phyloP scores from a whole-genome alignment of 371 early-diverging fungal genomes.

The Mortierella sp. region DNA sequence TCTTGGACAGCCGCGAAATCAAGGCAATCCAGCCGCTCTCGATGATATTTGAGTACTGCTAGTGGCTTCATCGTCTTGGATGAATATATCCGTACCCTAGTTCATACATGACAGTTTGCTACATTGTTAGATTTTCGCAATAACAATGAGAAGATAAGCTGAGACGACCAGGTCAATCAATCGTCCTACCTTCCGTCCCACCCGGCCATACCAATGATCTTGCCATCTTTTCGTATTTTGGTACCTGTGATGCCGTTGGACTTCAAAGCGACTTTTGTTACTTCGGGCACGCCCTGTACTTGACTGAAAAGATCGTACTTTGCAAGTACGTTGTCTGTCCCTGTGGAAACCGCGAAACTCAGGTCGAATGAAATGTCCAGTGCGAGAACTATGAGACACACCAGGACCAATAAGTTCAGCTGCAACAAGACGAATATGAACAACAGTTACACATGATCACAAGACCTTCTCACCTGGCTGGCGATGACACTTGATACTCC shows the following conservation, averaged over 20 bases:
- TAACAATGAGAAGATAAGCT: background rate
- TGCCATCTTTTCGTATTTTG: constrained; percentile 33
- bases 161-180: background rate
- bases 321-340: constrained; percentile 35
- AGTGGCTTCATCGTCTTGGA: constrained; percentile 43
- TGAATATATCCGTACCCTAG: constrained; percentile 42
- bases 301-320: constrained; percentile 20
- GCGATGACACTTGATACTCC: constrained; percentile 40
- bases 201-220: constrained; percentile 40
- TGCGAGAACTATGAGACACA: constrained; percentile 25
- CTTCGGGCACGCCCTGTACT: constrained; percentile 31
- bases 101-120: too few species aligned
- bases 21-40: constrained; percentile 40
- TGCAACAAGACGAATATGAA: too few species aligned
- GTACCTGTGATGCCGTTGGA: constrained; percentile 36
- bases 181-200: constrained; percentile 53
- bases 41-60: constrained; percentile 47
- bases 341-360: constrained; percentile 29
- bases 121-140: background rate
- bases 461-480: constrained; percentile 33
- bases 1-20: constrained; percentile 17
- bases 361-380: constrained; percentile 26
- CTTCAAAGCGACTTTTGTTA: constrained; percentile 15
- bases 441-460: too few species aligned
- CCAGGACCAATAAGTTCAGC: too few species aligned